Evolutionary conservation across 371 early-diverging fungal genomes (phyloP), one percentile per base, ranked within the genome.

Genomic region (Catenaria anguillulae): DNA sequence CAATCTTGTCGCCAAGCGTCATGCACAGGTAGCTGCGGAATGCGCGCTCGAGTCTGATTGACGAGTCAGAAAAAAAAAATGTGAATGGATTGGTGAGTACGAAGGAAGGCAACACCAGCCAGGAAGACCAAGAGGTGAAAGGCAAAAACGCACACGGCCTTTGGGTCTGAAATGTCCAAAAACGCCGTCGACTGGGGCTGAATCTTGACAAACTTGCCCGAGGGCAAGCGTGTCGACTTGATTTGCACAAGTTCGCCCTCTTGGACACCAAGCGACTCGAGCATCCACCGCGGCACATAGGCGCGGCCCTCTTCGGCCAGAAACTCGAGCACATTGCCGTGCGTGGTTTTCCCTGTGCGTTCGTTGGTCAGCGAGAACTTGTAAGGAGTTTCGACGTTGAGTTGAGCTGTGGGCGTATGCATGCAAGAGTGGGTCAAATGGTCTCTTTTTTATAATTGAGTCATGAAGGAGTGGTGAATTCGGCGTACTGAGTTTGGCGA

Each of bases 201-300:
- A 55, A 99, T 88, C 70, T 92, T 94, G 50, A 98, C 93, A 81
- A 91, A 90, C 2, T 73, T 83, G 4, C 99, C 99, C 3, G 89
- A 75, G 17, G 90, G 86, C 34, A 99, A 76, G 1, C 81, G 75
- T 12, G 83, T 78, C 69, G 85, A 94, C 60, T 78, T 88, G 33
- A 97, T 78, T 65, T 83, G 80, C 19, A 96, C 81, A 33, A 93
- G 66, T 35, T 82, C 76, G 17, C 92, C 89, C 61, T 86, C 85
- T 29, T 85, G 74, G 43, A 92, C 68, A 5, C 71, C 66, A 52
- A 99, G 74, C 13, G 92, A 87, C 63, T 86, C 79, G 92, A 98
- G 93, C 93, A 99, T 93, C 99, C 99, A 99, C 56, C 87, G 85
- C 34, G 99, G 99, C 40, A 99, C 70, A 68, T 94, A 93, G 6